Base-by-base conservation (phyloP, 345 rosid species). In the Microthlaspi erraticum region DNA sequence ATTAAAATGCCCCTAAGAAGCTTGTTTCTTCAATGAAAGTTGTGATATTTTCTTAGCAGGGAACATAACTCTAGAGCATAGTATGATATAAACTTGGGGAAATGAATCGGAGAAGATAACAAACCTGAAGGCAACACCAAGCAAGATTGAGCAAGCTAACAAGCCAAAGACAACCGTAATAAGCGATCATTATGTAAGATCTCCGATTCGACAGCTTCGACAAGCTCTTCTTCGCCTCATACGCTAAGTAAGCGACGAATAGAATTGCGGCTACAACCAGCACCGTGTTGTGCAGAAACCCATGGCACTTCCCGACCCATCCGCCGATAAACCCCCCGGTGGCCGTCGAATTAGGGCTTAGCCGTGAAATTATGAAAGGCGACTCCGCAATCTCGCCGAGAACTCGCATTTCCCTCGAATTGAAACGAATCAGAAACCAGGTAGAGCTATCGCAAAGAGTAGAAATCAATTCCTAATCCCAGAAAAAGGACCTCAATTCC, bases 51-150 rank as follows among this genome's bases (percentile, higher is more conserved):
- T 14, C n/a, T n/a, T n/a, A n/a, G 13, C 23, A 59, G 6, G 44
- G 31, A 55, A 45, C 38, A 44, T 12, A 71, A 14, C n/a, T 2
- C 23, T 41, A 52, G 1, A 64, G 38, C 38, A 53, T 23, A 31
- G 31, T n/a, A n/a, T n/a, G n/a, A n/a, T n/a, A n/a, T n/a, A n/a
- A n/a, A n/a, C 2, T 43, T 56, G 13, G 7, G 7, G 49, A 70
- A 70, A 50, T 51, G 53, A 49, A 60, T 33, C 14, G 10, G 43
- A 32, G 10, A 17, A 12, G 1, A 51, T 50, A 74, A 77, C 77
- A 19, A 70, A 92, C 98, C 98, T 93, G 97, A 60, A 87, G 72
- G 77, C 70, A 84, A 50, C 96, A 92, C 99, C 98, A 94, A 59
- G 75, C 74, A 61, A 95, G 89, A 72, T 92, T 95, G 78, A 92